Evolutionary conservation across 1,139 yeast species (phyloP).

Genomic region (Arxiozyma slooffiae): DNA sequence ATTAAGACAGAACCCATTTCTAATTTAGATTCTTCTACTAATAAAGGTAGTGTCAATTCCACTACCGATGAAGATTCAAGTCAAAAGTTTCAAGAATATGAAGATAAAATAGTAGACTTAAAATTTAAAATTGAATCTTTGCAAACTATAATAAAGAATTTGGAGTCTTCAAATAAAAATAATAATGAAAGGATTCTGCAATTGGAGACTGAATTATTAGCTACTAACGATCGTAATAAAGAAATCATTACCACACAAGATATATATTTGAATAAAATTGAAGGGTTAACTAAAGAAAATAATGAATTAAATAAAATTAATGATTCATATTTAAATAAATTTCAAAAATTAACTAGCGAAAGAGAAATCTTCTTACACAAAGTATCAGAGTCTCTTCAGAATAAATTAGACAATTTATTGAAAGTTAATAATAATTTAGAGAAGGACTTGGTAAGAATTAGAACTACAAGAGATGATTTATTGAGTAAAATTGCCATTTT

Average conservation of each 20-base stretch:
- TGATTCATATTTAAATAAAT: slow-evolving; percentile 32
- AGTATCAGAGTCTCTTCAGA: slow-evolving; percentile 32
- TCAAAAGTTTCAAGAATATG: slow-evolving; percentile 12
- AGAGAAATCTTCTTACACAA: slow-evolving; percentile 27
- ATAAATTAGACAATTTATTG: slow-evolving; percentile 34
- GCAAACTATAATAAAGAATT: slow-evolving; percentile 18
- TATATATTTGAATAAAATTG: slow-evolving; percentile 21
- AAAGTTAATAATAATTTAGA: slow-evolving; percentile 40
- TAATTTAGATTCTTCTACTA: neutral
- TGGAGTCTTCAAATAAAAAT: slow-evolving; percentile 18
- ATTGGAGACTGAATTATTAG: slow-evolving; percentile 36
- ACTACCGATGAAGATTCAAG: neutral
- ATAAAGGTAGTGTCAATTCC: neutral
- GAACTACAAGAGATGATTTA: slow-evolving; percentile 76
- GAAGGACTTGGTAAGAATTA: slow-evolving; percentile 64
- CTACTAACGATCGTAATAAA: slow-evolving; percentile 28
- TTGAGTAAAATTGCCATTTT: slow-evolving; percentile 56
- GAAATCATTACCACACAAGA: slow-evolving; percentile 23
- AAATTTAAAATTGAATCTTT: slow-evolving; percentile 28
- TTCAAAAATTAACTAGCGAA: slow-evolving; percentile 32
- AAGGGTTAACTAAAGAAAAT: slow-evolving; percentile 24
- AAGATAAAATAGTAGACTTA: slow-evolving; percentile 19
- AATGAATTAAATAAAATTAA: slow-evolving; percentile 29
- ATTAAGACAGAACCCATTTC: neutral
- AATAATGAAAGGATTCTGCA: slow-evolving; percentile 21